Conservation (phyloP, 352 stramenopile species). For the Globisporangium echinulatum region DNA sequence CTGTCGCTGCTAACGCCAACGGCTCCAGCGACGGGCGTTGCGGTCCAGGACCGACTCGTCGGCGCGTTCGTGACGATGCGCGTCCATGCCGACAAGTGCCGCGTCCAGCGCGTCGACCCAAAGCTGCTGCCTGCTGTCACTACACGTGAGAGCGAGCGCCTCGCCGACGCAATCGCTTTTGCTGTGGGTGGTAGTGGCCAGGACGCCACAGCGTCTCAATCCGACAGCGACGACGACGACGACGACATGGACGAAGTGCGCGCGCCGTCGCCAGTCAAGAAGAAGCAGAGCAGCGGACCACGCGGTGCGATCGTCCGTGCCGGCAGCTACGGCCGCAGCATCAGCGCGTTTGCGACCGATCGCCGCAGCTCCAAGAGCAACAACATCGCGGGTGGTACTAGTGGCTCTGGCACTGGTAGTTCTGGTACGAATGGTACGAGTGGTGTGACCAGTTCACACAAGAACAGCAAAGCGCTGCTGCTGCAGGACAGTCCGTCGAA, state of each 20-base stretch:
- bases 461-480: slow-evolving; percentile 9
- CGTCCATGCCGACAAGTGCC: slow-evolving; percentile 53
- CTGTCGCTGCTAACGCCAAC: slow-evolving; percentile 32
- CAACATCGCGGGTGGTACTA: slow-evolving; percentile 11
- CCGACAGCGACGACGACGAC: slow-evolving; percentile 20
- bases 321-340: slow-evolving; percentile 29
- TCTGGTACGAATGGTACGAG: background rate
- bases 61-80: slow-evolving; percentile 61
- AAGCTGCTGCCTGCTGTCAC: slow-evolving; percentile 31
- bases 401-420: background rate
- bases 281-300: slow-evolving; percentile 50
- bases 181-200: slow-evolving; percentile 8
- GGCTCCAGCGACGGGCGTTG: slow-evolving; percentile 34
- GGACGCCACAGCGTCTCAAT: slow-evolving; percentile 19
- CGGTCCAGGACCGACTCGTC: slow-evolving; percentile 69
- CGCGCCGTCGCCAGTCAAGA: slow-evolving; percentile 38
- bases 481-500: slow-evolving; percentile 5
- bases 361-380: slow-evolving; percentile 44
- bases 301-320: slow-evolving; percentile 22
- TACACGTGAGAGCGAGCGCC: slow-evolving; percentile 6
- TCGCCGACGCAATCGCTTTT: slow-evolving; percentile 33
- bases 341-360: slow-evolving; percentile 21
- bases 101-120: slow-evolving; percentile 50
- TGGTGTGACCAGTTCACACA: background rate
- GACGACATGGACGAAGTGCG: slow-evolving; percentile 39